A percentile compares a stretch with the other conserved stretches of the same genome.
phyloP scores from a whole-genome alignment of 192 early-diverging fungal species.

The Linnemannia zychae region DNA sequence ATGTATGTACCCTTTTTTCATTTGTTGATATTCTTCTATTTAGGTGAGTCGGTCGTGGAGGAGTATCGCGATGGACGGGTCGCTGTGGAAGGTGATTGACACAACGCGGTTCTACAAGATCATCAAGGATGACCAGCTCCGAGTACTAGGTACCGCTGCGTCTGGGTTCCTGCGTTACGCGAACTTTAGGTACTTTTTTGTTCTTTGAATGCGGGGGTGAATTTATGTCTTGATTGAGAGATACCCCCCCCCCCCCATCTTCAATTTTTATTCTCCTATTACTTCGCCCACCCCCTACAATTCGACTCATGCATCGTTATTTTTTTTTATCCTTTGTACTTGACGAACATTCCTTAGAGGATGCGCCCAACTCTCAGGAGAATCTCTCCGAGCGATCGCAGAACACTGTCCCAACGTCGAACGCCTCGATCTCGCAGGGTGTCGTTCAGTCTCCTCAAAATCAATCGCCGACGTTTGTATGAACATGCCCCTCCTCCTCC shows the following conservation, averaged over 20 bases:
- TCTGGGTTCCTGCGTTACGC: slow-evolving; percentile 43
- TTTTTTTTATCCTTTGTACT: too few species aligned
- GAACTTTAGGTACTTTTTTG: slow-evolving; percentile 31
- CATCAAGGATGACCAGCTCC: slow-evolving; percentile 44
- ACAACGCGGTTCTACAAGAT: slow-evolving; percentile 38
- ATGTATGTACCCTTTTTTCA: too few species aligned
- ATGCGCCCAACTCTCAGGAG: slow-evolving; percentile 36
- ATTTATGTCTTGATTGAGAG: too few species aligned
- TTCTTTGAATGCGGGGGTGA: neutral
- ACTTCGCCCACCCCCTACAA: neutral
- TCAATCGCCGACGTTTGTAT: slow-evolving; percentile 57
- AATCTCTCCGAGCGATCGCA: slow-evolving; percentile 33
- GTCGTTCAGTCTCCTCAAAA: slow-evolving; percentile 52
- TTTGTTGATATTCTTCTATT: neutral
- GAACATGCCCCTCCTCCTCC: slow-evolving; percentile 43
- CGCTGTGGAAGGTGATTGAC: slow-evolving; percentile 44
- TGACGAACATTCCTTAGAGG: slow-evolving; percentile 17
- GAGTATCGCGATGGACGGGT: slow-evolving; percentile 46
- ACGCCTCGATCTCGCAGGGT: slow-evolving; percentile 34
- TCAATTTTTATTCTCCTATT: neutral
- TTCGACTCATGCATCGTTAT: neutral
- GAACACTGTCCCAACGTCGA: slow-evolving; percentile 52
- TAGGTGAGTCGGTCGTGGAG: slow-evolving; percentile 48
- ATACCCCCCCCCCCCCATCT: too few species aligned
- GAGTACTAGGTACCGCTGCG: slow-evolving; percentile 30